Evolutionary conservation across 2,329 filamentous ascomycete species (phyloP), one percentile per base, ranked within the genome.

Genomic region (Pezicula rhizophila): DNA sequence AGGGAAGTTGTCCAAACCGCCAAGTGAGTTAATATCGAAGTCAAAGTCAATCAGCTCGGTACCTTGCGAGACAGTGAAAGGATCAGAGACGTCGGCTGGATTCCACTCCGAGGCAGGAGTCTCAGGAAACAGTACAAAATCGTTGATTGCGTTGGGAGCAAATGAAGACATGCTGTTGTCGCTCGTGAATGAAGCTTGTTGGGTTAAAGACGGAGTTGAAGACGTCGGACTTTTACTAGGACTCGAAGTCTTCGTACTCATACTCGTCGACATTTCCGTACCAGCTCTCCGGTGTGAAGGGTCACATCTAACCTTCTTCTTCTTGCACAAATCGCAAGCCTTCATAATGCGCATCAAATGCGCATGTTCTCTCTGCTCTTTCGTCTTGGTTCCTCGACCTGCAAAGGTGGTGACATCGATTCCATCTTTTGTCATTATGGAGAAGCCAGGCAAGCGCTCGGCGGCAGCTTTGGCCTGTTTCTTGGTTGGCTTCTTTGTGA

Each of bases 271-370:
- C 18, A 38, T 15, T 12, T 14, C 35, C 14, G 35, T 20, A 10
- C 18, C 14, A 12, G 35, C 18, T 38, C 35, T 38, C 11, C 35
- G 40, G 14, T 42, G 40, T 26, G 40, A 25, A 12, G 40, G 40
- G 26, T 42, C 40, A 17, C 40, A 42, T 49, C 79, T 75, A 37
- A 78, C 72, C 75, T 85, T 85, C 74, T 82, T 84, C 62, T 70
- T 72, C 52, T 73, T 70, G 69, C 81, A 85, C 52, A 71, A 69
- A 39, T 82, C 77, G 62, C 81, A 85, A n/a, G 81, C 81, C 68
- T 83, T 83, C 63, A 84, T 79, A 60, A 81, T 80, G 51, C 81
- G 72, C 78, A 85, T 84, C 42, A 84, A 67, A 56, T 83, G 80
- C 5, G 81, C 81, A 60, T 84, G 81, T 46, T 84, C 80, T 31